Base-by-base conservation (phyloP, 371 early-diverging fungal genomes). In the Sporodiniella umbellata region DNA sequence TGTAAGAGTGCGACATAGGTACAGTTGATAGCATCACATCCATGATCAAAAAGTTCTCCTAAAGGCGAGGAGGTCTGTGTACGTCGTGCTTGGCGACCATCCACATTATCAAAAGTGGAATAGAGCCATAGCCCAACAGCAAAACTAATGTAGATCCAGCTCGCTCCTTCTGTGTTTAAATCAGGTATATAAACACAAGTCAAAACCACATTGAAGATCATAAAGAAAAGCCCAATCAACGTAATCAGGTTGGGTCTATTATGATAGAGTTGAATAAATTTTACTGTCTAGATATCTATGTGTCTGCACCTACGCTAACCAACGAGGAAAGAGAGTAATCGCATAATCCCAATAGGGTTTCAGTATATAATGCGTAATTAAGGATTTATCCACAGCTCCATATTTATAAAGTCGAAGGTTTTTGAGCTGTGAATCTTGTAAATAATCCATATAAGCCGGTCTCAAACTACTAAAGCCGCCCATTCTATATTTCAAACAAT, bases 51-150 rank as follows among this genome's bases (percentile, higher is more conserved):
- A 25, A 99, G 76, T 75, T 98, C 97, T 21, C 99, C 99, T 10
- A 99, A 79, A 8, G 99, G 95, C 6, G 93, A 92, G 0, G 89
- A 87, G 1, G 91, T 80, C 15, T 90, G 88, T 14, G 98, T 98
- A 42, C 93, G 80, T 43, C 99, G 81, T 8, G 99, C 99, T 69
- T 99, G 99, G 73, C 93, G 92, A 38, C 99, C 99, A 69, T 99
- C 99, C 23, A 99, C 89, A 55, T 92, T 93, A 75, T 99, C 99
- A 61, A 96, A 88, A 15, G 96, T 93, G 49, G 92, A 92, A 69
- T 98, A 98, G 28, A 96, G 68, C 88, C 93, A 97, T 51, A 98
- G 74, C 39, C 93, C 92, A 14, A 90, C 62, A 7, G 89, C 90
- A 73, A 88, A 94, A 60, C 79, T 83, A 47, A 92, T 87, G 70